A percentile compares a stretch with the other conserved stretches of the same genome.
These are phyloP conservation scores for Blastocladiella britannica DNA, from an alignment of 192 early-diverging fungal species.

Conservation along the genomic window DNA sequence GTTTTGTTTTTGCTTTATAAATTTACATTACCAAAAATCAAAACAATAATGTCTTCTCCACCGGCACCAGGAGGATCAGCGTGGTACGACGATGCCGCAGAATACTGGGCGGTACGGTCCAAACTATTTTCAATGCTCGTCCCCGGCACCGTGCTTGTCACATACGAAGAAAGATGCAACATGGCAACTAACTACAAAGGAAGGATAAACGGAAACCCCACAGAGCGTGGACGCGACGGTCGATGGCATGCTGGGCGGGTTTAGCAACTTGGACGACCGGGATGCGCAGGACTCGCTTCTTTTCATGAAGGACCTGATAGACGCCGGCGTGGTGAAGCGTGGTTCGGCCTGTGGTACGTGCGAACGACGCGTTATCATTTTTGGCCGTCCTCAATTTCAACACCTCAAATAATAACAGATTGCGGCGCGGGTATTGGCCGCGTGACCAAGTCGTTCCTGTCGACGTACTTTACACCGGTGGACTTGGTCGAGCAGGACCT, in stretches of 20 bases:
- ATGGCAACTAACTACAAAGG: too few relatives aligned
- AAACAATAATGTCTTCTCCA: too few relatives aligned
- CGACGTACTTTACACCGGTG: slow-evolving; percentile 55
- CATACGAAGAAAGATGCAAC: too few relatives aligned
- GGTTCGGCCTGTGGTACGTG: slow-evolving; percentile 6
- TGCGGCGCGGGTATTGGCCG: slow-evolving; percentile 93
- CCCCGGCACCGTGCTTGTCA: background rate
- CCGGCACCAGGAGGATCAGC: slow-evolving; percentile 3
- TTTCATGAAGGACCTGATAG: slow-evolving; percentile 48
- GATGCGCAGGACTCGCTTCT: slow-evolving; percentile 45
- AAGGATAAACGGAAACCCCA: too few relatives aligned
- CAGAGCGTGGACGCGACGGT: slow-evolving; percentile 34
- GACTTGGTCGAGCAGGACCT: slow-evolving; percentile 78
- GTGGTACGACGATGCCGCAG: slow-evolving; percentile 23
- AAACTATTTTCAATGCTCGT: background rate
- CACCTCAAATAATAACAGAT: slow-evolving; percentile 16
- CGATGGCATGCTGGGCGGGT: slow-evolving; percentile 82
- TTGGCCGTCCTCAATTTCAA: slow-evolving; percentile 2
- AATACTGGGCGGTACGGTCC: slow-evolving; percentile 15
- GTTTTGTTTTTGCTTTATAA: background rate
- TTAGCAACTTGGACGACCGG: slow-evolving; percentile 43
- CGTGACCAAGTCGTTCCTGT: slow-evolving; percentile 66
- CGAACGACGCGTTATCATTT: slow-evolving; percentile 1
- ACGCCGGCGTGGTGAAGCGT: slow-evolving; percentile 7
- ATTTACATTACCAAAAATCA: too few relatives aligned